phyloP scores from a whole-genome alignment of 306 rosid species.

The barrel medic (Medicago truncatula) region DNA sequence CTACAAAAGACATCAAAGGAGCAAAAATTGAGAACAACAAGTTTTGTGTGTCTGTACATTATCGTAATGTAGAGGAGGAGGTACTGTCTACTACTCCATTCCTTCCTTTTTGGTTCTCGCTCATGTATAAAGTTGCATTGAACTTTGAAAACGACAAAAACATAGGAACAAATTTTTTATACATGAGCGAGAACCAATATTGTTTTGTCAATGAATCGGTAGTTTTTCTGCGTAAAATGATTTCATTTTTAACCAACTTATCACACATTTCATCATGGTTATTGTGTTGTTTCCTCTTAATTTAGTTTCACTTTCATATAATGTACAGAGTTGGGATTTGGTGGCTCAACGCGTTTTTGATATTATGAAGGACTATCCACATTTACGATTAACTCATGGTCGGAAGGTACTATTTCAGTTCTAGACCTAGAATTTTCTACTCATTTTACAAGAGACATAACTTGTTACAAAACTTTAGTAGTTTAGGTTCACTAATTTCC shows the following conservation, averaged over 20 bases:
- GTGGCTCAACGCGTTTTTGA: conserved; percentile 70
- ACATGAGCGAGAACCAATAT: no score
- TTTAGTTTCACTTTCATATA: conserved; percentile 33
- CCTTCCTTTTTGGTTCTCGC: neutral
- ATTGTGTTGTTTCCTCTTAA: conserved; percentile 1
- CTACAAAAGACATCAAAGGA: conserved; percentile 71
- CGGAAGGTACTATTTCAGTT: conserved; percentile 66
- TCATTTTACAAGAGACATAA: conserved; percentile 1
- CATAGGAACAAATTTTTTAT: no score
- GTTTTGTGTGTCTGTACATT: conserved; percentile 92
- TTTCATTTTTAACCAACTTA: neutral
- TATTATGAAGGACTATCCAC: conserved; percentile 70
- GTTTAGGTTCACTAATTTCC: conserved; percentile 19
- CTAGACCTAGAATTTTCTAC: neutral
- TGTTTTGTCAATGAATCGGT: neutral
- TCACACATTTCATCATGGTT: neutral
- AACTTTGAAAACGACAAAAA: no score
- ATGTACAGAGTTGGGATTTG: conserved; percentile 68
- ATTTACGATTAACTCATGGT: conserved; percentile 76
- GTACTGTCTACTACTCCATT: conserved; percentile 44
- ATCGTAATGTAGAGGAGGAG: conserved; percentile 87
- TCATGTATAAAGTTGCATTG: neutral
- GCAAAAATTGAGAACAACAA: conserved; percentile 83
- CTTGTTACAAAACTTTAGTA: conserved; percentile 5
- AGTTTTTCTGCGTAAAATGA: neutral